A percentile compares a stretch with the other conserved stretches of the same genome.
Conservation (phyloP, 345 rosid genomes). For the Arabidopsis suecica region DNA sequence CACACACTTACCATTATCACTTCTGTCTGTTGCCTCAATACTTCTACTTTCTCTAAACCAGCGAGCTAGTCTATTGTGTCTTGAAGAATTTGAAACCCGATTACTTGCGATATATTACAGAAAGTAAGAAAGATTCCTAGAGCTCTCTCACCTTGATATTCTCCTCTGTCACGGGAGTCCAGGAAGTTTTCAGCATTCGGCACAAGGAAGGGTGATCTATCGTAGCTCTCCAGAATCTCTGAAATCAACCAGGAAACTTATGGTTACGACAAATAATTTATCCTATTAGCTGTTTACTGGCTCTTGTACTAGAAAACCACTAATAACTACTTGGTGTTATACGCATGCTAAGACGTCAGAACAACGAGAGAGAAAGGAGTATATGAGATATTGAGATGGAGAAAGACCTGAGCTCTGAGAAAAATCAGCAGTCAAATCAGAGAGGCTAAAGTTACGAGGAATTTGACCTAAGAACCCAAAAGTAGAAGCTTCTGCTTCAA, state of each 20-base stretch:
- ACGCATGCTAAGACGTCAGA: conserved; percentile 2
- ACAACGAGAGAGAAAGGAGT: neutral
- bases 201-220: conserved; percentile 80
- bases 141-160: conserved; percentile 59
- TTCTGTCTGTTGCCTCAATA: conserved; percentile 6
- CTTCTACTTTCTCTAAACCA: conserved; percentile 6
- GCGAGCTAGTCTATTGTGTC: neutral
- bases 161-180: conserved; percentile 68
- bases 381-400: conserved; percentile 28
- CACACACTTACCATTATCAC: conserved; percentile 40
- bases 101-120: neutral
- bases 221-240: conserved; percentile 89
- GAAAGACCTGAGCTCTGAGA: conserved; percentile 86
- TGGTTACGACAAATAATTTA: conserved; percentile 29
- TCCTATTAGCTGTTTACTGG: neutral
- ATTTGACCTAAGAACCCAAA: conserved; percentile 82
- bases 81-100: neutral
- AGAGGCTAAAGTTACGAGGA: conserved; percentile 87
- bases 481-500: conserved; percentile 75
- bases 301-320: conserved; percentile 3
- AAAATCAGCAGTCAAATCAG: conserved; percentile 90
- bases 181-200: conserved; percentile 55
- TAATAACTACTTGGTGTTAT: conserved; percentile 21
- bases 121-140: neutral
- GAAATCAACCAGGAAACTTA: conserved; percentile 31